These are phyloP conservation scores for Protostelium mycophagum DNA, from an alignment of 78 protist species.

Conservation along the genomic window DNA sequence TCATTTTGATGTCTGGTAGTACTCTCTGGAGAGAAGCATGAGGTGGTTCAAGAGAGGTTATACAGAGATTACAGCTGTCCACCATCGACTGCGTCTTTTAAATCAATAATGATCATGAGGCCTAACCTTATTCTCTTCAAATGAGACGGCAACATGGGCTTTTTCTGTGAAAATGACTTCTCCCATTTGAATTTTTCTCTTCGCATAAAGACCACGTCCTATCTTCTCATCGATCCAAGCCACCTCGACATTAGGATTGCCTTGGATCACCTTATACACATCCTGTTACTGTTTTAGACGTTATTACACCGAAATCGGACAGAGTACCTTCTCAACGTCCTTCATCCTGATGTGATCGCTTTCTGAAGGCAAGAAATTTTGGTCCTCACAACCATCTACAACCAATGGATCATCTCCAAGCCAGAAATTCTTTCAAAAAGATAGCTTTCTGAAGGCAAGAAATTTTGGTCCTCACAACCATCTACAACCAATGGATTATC, in stretches of 20 bases:
- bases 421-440: too few relatives aligned
- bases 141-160: background rate
- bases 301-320: too few relatives aligned
- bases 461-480: too few relatives aligned
- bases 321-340: too few relatives aligned
- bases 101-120: background rate
- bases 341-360: too few relatives aligned
- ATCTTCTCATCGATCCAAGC: background rate
- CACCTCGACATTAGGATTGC: background rate
- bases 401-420: too few relatives aligned
- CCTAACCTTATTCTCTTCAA: background rate
- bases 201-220: background rate
- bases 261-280: background rate
- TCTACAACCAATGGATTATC: too few relatives aligned
- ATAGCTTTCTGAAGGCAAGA: too few relatives aligned
- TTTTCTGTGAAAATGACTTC: background rate
- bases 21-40: background rate
- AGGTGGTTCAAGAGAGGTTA: background rate
- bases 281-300: too few relatives aligned
- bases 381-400: too few relatives aligned
- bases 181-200: too few relatives aligned
- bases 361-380: too few relatives aligned
- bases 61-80: background rate
- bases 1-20: background rate
- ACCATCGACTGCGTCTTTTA: background rate